Evolutionary conservation across 768 basidiomycete genomes (phyloP), one percentile per base, ranked within the genome.

Genomic region (Russula olivacea): DNA sequence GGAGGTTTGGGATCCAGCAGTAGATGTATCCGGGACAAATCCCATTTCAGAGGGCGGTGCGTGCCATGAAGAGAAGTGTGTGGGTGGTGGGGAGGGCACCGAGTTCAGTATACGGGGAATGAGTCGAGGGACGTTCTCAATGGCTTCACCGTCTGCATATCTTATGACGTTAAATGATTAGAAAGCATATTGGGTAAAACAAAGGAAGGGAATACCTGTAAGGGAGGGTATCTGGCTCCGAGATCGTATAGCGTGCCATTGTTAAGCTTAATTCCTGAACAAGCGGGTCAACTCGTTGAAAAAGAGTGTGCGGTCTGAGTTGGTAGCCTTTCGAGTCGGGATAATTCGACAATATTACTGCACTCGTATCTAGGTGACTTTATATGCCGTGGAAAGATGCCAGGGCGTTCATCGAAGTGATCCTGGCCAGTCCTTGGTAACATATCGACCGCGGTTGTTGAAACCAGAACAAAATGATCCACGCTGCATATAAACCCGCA

Each of bases 151-250:
- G 47, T 21, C 53, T 17, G 54, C 2, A 21, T 30, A 43, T 51
- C 58, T 64, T 30, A 32, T 14, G 9, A 55, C 2, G 36, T 30
- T 21, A 3, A n/a, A 36, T 15, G 19, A 25, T 59, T 14, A 60
- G 47, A 28, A 45, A 15, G 6, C 5, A 4, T 36, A 17, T 9
- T 10, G 19, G 15, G 25, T 10, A n/a, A 1, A 9, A 11, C 1
- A 12, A 19, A 50, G 17, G 38, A 54, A 19, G 32, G 45, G 19
- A 25, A 25, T 53, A 64, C 63, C 53, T 64, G 38, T n/a, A 55
- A 23, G 21, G 5, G 41, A 43, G 36, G 14, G 53, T 47, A 15
- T 3, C 19, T 15, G 28, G 32, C 6, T 36, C 58, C 1, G 48
- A 12, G 14, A 14, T 5, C 5, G 38, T 19, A 41, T 47, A 25